Evolutionary conservation across 176 grass and related monocot genomes (phyloP).

Genomic region (Elymus sibiricus): DNA sequence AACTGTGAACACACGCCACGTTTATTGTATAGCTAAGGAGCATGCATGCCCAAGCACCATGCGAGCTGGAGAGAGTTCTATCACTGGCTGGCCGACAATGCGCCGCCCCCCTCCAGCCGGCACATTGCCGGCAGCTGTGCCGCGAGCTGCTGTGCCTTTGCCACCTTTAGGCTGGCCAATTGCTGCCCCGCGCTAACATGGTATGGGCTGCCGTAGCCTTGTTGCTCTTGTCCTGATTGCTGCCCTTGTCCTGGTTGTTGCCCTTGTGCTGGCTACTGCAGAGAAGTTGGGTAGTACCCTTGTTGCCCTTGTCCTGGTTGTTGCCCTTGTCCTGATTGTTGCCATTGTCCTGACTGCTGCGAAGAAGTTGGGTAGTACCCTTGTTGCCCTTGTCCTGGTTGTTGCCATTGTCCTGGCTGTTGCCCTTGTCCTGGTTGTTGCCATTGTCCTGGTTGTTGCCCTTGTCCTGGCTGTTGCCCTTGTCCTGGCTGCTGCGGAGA

Average conservation of each 20-base stretch:
- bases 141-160: neutral
- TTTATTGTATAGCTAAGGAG: neutral
- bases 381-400: neutral
- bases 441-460: too few relatives aligned
- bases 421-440: too few relatives aligned
- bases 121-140: conserved; percentile 17
- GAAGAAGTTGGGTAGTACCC: neutral
- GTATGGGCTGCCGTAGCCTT: neutral
- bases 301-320: neutral
- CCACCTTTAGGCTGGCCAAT: neutral
- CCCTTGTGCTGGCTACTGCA: too few relatives aligned
- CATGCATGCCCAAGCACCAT: neutral
- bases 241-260: too few relatives aligned
- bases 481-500: neutral
- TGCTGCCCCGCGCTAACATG: neutral
- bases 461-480: neutral
- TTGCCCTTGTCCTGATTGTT: neutral
- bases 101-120: neutral
- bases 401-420: too few relatives aligned
- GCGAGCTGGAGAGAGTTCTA: neutral
- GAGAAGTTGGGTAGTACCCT: too few relatives aligned
- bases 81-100: neutral
- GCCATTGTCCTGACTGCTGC: neutral
- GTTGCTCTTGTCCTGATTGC: neutral
- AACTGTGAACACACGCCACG: neutral